phyloP scores from a whole-genome alignment of 1,139 yeast genomes.

The Pichia sp. region DNA sequence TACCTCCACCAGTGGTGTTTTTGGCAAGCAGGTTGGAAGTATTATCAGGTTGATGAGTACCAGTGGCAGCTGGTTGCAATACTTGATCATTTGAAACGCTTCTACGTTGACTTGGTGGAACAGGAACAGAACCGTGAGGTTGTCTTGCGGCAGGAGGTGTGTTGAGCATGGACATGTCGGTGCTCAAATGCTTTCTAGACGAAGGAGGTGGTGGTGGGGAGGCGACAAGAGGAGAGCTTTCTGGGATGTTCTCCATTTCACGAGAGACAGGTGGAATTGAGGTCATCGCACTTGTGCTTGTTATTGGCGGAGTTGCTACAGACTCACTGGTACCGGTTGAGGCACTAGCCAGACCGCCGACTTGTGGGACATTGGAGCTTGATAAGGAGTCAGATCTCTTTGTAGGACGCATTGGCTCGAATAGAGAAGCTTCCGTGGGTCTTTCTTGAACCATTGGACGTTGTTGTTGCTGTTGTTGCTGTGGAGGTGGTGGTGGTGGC shows the following conservation, averaged over 20 bases:
- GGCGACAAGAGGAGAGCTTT: constrained; percentile 13
- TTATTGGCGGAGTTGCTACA: constrained; percentile 13
- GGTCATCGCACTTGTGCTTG: constrained; percentile 10
- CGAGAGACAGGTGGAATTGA: constrained; percentile 10
- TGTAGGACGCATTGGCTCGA: constrained; percentile 26
- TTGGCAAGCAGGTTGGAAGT: constrained; percentile 22
- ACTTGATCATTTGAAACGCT: constrained; percentile 16
- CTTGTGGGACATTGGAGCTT: constrained; percentile 16
- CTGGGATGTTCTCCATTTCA: constrained; percentile 16
- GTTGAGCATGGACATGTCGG: constrained; percentile 14
- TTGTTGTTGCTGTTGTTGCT: neutral
- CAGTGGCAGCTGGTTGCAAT: constrained; percentile 23
- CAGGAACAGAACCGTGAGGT: constrained; percentile 30
- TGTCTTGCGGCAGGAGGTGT: constrained; percentile 15
- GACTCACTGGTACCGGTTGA: constrained; percentile 4
- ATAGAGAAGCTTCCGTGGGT: constrained; percentile 11
- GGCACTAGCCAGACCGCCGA: constrained; percentile 7
- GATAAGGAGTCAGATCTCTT: constrained; percentile 24
- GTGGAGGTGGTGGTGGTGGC: neutral
- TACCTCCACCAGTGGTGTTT: constrained; percentile 31
- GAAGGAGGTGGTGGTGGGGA: constrained; percentile 65
- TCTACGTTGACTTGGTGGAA: constrained; percentile 32
- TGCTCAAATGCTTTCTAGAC: constrained; percentile 46
- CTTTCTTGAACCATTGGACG: constrained; percentile 3
- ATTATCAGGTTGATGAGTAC: constrained; percentile 14